phyloP scores from a whole-genome alignment of 1,284 basidiomycete species.

The Heliocybe sulcata region DNA sequence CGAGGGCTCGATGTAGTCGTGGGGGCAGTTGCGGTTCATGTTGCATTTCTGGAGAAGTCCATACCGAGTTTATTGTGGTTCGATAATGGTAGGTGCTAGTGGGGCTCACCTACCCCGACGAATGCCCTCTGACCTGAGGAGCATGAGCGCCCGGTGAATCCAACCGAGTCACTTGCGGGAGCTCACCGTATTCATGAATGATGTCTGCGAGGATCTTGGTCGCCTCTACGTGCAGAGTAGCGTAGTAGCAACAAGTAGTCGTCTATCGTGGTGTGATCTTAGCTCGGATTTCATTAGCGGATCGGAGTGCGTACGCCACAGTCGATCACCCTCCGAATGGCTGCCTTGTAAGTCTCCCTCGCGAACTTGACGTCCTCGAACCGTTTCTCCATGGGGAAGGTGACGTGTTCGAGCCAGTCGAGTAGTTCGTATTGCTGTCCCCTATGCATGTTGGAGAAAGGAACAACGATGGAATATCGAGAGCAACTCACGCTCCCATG shows the following conservation, averaged over 20 bases:
- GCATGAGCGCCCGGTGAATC: no score
- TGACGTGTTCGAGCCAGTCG: conserved; percentile 84
- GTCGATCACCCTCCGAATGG: conserved; percentile 72
- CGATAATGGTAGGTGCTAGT: background rate
- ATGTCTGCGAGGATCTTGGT: conserved; percentile 80
- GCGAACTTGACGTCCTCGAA: conserved; percentile 77
- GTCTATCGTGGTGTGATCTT: conserved; percentile 43
- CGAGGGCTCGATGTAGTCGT: conserved; percentile 69
- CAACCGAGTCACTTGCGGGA: no score
- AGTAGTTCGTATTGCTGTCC: conserved; percentile 82
- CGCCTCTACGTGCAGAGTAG: conserved; percentile 74
- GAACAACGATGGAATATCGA: background rate
- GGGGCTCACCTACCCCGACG: conserved; percentile 53
- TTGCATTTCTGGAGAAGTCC: conserved; percentile 77
- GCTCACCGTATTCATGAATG: conserved; percentile 54
- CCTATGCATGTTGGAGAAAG: conserved; percentile 26
- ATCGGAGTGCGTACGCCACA: conserved; percentile 52
- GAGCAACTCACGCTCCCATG: conserved; percentile 58
- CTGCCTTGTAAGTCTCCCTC: conserved; percentile 57
- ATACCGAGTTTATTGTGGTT: conserved; percentile 1
- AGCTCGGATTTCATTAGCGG: background rate
- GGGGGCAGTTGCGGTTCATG: conserved; percentile 79
- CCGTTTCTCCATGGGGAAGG: conserved; percentile 85
- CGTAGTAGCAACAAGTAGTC: conserved; percentile 92
- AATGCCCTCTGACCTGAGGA: conserved; percentile 78